phyloP scores from a whole-genome alignment of 768 basidiomycete genomes.

The Polyporus arcularius region DNA sequence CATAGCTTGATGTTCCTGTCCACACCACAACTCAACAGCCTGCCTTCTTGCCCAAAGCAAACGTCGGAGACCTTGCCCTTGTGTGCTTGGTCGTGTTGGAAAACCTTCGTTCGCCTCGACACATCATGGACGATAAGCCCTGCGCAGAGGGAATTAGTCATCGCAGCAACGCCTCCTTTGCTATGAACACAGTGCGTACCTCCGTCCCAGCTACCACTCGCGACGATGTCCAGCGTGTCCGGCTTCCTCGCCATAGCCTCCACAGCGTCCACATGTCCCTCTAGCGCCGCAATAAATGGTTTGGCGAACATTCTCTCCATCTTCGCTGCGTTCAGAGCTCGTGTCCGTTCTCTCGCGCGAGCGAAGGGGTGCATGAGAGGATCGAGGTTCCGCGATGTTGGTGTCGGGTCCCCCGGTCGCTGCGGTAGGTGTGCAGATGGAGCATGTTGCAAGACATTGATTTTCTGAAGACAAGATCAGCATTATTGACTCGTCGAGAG shows the following conservation, averaged over 20 bases:
- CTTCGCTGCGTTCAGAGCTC: slow-evolving; percentile 94
- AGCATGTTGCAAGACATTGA: slow-evolving; percentile 84
- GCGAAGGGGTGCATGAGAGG: slow-evolving; percentile 96
- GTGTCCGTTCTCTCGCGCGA: slow-evolving; percentile 87
- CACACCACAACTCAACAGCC: slow-evolving; percentile 77
- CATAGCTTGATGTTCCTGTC: slow-evolving; percentile 85
- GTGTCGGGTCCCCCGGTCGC: slow-evolving; percentile 82
- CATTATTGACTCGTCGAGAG: no score
- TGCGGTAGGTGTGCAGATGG: slow-evolving; percentile 71
- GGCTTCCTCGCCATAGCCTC: slow-evolving; percentile 78
- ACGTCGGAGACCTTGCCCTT: slow-evolving; percentile 85
- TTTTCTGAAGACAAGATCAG: slow-evolving; percentile 58
- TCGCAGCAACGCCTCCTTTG: background rate
- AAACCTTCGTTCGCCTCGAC: slow-evolving; percentile 51
- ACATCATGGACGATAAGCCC: slow-evolving; percentile 88
- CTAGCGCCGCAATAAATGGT: slow-evolving; percentile 86
- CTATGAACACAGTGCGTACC: slow-evolving; percentile 50
- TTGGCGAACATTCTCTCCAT: slow-evolving; percentile 98
- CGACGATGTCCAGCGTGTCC: slow-evolving; percentile 73
- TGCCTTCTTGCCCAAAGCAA: slow-evolving; percentile 65
- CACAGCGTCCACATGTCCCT: slow-evolving; percentile 95
- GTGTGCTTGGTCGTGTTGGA: slow-evolving; percentile 70
- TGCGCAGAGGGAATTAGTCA: slow-evolving; percentile 28
- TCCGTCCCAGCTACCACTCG: slow-evolving; percentile 96
- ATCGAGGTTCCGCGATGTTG: slow-evolving; percentile 88